Evolutionary conservation across 495 filamentous ascomycete species (phyloP).

Genomic region (Lasiosphaeria hispida): DNA sequence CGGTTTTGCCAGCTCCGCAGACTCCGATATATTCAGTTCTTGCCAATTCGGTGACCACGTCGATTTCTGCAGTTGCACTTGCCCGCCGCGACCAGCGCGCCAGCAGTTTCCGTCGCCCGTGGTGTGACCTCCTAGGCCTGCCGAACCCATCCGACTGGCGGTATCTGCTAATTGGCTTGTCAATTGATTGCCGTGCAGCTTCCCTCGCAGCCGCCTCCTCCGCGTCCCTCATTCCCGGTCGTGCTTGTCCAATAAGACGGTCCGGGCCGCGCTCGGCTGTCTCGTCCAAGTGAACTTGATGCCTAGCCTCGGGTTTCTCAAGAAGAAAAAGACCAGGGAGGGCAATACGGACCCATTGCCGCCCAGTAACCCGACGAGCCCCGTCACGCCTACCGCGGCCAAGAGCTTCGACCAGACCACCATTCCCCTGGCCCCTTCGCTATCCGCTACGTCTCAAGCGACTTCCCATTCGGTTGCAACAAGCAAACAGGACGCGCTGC

Average conservation of each 20-base stretch:
- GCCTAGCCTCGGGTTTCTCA: constrained; percentile 82
- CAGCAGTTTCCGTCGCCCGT: not conserved
- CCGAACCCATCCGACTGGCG: constrained; percentile 13
- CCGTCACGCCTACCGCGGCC: constrained; percentile 51
- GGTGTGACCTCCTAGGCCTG: constrained; percentile 6
- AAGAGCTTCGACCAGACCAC: constrained; percentile 43
- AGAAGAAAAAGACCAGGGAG: constrained; percentile 95
- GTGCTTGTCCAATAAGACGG: constrained; percentile 25
- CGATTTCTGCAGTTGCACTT: not conserved
- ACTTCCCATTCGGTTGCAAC: constrained; percentile 16
- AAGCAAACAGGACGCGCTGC: constrained; percentile 28
- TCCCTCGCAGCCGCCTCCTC: constrained; percentile 16
- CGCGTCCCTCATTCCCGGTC: constrained; percentile 11
- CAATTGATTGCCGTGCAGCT: constrained; percentile 28
- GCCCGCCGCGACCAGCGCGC: not conserved
- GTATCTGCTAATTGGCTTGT: constrained; percentile 26
- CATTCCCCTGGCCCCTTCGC: constrained; percentile 21
- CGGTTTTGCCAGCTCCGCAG: no score
- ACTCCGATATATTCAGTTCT: no score
- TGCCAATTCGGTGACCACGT: no score
- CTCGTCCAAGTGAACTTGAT: constrained; percentile 43
- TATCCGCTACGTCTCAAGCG: constrained; percentile 27
- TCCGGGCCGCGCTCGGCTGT: constrained; percentile 18
- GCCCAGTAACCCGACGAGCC: constrained; percentile 61
- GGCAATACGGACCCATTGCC: constrained; percentile 55